phyloP scores from a whole-genome alignment of 75 land plant species.

The Pinus tabuliformis region DNA sequence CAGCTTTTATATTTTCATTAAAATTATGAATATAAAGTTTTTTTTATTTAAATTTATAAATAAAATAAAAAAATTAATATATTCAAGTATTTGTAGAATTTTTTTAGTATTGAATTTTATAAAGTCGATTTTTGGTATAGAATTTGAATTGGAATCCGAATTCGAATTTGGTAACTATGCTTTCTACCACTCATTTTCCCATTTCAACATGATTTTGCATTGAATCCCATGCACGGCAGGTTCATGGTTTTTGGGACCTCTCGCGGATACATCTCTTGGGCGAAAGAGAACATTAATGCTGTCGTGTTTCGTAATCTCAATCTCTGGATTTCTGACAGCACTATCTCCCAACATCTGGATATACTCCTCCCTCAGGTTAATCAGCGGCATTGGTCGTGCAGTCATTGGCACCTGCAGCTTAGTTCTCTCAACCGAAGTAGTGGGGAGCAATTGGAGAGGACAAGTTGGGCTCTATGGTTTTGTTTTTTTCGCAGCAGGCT shows the following conservation, averaged over 20 bases:
- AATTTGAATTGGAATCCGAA: too few relatives aligned
- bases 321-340: constrained; percentile 23
- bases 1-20: too few relatives aligned
- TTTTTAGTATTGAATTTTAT: too few relatives aligned
- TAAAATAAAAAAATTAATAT: too few relatives aligned
- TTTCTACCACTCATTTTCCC: too few relatives aligned
- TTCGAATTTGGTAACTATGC: too few relatives aligned
- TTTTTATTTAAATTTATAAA: too few relatives aligned
- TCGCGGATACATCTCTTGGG: constrained; percentile 54
- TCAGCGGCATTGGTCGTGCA: constrained; percentile 41
- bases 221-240: not conserved
- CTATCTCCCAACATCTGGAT: constrained; percentile 46
- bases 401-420: constrained; percentile 31
- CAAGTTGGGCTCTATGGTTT: constrained; percentile 41
- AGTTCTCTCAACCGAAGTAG: constrained; percentile 54
- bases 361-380: constrained; percentile 31
- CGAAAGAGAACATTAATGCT: constrained; percentile 46
- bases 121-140: too few relatives aligned
- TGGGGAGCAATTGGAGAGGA: constrained; percentile 44
- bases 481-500: constrained; percentile 39
- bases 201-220: too few relatives aligned
- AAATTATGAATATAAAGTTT: too few relatives aligned
- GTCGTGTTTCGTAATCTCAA: constrained; percentile 33
- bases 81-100: too few relatives aligned
- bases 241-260: constrained; percentile 16